These are phyloP conservation scores for Malus orientalis DNA, from an alignment of 306 rosid genomes.

Conservation along the genomic window DNA sequence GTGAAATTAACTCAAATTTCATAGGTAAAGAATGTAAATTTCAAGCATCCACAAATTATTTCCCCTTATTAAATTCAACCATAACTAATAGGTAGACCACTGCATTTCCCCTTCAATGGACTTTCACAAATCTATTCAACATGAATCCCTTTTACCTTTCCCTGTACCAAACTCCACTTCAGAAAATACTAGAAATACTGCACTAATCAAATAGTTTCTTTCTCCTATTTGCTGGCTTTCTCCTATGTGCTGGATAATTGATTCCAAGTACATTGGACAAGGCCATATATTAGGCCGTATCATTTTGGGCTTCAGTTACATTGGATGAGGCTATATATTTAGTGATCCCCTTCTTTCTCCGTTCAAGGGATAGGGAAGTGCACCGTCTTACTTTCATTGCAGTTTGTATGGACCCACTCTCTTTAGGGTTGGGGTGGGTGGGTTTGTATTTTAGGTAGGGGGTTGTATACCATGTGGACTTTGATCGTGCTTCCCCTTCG, in stretches of 20 bases:
- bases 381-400: not conserved
- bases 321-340: not conserved
- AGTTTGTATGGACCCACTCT: not conserved
- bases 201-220: not conserved
- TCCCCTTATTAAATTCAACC: not conserved
- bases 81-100: not conserved
- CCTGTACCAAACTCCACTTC: not conserved
- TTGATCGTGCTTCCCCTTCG: not conserved
- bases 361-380: not conserved
- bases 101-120: not conserved
- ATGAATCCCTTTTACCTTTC: not conserved
- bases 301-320: not conserved
- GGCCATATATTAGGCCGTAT: not conserved
- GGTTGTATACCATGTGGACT: not conserved
- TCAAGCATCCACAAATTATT: not conserved
- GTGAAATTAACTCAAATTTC: not conserved
- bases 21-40: not conserved
- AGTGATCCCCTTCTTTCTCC: not conserved
- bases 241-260: not conserved
- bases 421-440: not conserved
- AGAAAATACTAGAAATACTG: not conserved
- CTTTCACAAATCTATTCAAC: not conserved
- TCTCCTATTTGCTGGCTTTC: not conserved
- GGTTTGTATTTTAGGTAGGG: not conserved
- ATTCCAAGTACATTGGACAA: not conserved